Base-by-base conservation (phyloP, 1,284 basidiomycete genomes). In the Fomitopsis palustris region DNA sequence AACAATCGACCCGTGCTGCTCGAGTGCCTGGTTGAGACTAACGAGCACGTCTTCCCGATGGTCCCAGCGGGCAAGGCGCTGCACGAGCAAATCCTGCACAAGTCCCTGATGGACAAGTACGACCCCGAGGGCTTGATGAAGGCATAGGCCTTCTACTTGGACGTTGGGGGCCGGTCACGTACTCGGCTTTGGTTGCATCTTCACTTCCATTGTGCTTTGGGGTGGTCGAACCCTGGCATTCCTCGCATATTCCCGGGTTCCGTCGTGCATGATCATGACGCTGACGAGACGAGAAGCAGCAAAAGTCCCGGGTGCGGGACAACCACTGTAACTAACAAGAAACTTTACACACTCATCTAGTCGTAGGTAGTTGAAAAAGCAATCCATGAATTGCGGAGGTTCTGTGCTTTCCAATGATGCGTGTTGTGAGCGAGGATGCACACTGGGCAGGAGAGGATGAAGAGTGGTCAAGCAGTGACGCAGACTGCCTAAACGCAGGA, bases 1-100 rank as follows among this genome's bases (percentile, higher is more conserved):
- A 89, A 86, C 64, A 81, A 81, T 61, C 90, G 86, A 75, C 96
- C 96, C 1, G 84, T 98, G 49, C 75, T 99, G 63, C 81, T 99
- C 79, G 96, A 99, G 77, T 96, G 94, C 70, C 59, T 90, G 59
- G 93, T 98, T 37, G 88, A 91, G 73, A 84, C 82, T 69, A 87
- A 86, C 67, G 96, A 98, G 78, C 95, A 98, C 74, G 95, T 97
- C 60, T 98, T 94, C 85, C 96, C 92, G 14, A 95, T 94, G 91
- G 92, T 93, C 27, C 84, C 92, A 7, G 94, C 94, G 38, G 95
- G 93, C 53, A 95, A 94, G 74, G 93, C 94, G 54, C 80, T 97
- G 54, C 92, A 97, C 71, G 93, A 98, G 77, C 91, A 91, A 74
- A 76, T 93, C 67, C 69, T 91, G 56, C 88, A 91, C 69, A 67